A percentile compares a stretch with the other conserved stretches of the same genome.
phyloP scores from a whole-genome alignment of 1,139 yeast species.

The Yarrowia galli region DNA sequence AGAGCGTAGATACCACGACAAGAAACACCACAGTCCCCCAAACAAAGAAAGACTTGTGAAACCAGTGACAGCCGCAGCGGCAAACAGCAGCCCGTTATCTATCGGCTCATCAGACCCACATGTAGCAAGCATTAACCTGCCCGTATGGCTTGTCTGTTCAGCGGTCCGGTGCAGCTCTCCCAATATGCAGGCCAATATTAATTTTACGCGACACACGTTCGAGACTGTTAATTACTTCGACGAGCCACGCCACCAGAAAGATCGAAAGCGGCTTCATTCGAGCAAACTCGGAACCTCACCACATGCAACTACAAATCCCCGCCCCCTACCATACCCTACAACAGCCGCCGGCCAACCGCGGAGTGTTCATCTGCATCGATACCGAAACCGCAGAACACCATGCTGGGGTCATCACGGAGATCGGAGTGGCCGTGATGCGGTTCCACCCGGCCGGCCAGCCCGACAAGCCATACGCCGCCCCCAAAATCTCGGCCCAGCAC shows the following conservation, averaged over 20 bases:
- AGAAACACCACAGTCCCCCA: neutral
- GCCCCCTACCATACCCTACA: constrained; percentile 8
- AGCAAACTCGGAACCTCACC: too few relatives aligned
- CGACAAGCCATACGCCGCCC: constrained; percentile 51
- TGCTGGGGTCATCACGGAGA: constrained; percentile 62
- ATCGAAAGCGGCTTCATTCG: neutral
- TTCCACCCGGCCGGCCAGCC: constrained; percentile 59
- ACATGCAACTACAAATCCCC: constrained; percentile 14
- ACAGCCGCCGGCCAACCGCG: constrained; percentile 29
- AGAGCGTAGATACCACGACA: neutral
- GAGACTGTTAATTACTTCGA: neutral
- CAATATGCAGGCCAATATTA: constrained; percentile 15
- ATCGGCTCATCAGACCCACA: constrained; percentile 5
- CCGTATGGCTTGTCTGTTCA: neutral
- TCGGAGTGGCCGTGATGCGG: constrained; percentile 72
- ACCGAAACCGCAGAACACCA: constrained; percentile 70
- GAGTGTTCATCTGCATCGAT: constrained; percentile 57
- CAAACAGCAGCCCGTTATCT: neutral
- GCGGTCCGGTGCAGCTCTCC: neutral
- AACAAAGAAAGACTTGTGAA: neutral
- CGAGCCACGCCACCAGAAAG: neutral
- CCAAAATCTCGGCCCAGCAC: constrained; percentile 61
- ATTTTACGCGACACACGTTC: constrained; percentile 20
- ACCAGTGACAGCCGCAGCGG: neutral
- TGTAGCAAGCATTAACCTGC: constrained; percentile 4